These are phyloP conservation scores for Chaetomium strumarium DNA, from an alignment of 2,329 filamentous ascomycete species.

Conservation along the genomic window DNA sequence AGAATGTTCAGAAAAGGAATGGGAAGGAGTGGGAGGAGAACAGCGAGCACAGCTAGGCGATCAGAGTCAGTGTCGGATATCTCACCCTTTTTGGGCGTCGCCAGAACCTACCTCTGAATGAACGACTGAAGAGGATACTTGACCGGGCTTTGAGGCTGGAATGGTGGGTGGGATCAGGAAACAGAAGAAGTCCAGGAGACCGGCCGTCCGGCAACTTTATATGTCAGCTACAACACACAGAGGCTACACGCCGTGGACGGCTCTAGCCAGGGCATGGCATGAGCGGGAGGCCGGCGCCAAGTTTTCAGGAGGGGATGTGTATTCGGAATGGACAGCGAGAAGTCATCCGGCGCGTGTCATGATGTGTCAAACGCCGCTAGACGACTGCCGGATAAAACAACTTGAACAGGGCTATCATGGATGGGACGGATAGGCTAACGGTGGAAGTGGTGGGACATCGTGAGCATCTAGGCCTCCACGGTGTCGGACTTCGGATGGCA, in stretches of 20 bases:
- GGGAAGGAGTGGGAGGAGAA: constrained; percentile 39
- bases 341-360: constrained; percentile 38
- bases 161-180: constrained; percentile 33
- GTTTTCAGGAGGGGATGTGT: constrained; percentile 26
- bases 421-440: constrained; percentile 15
- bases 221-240: constrained; percentile 25
- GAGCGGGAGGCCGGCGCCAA: constrained; percentile 28
- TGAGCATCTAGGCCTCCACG: constrained; percentile 16
- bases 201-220: constrained; percentile 33
- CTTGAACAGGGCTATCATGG: constrained; percentile 16
- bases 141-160: constrained; percentile 26
- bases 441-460: constrained; percentile 2
- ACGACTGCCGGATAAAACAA: constrained; percentile 30
- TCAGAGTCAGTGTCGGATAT: constrained; percentile 11
- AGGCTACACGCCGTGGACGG: constrained; percentile 3
- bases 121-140: constrained; percentile 36
- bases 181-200: constrained; percentile 22
- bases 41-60: constrained; percentile 42
- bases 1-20: constrained; percentile 32
- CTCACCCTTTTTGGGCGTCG: neutral
- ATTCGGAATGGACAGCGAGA: constrained; percentile 35
- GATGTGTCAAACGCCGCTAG: constrained; percentile 31
- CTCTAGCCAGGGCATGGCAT: constrained; percentile 21
- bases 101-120: constrained; percentile 40
- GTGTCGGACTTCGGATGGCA: constrained; percentile 25